phyloP scores from a whole-genome alignment of 2,329 filamentous ascomycete genomes.

The Gnomoniopsis sp. region DNA sequence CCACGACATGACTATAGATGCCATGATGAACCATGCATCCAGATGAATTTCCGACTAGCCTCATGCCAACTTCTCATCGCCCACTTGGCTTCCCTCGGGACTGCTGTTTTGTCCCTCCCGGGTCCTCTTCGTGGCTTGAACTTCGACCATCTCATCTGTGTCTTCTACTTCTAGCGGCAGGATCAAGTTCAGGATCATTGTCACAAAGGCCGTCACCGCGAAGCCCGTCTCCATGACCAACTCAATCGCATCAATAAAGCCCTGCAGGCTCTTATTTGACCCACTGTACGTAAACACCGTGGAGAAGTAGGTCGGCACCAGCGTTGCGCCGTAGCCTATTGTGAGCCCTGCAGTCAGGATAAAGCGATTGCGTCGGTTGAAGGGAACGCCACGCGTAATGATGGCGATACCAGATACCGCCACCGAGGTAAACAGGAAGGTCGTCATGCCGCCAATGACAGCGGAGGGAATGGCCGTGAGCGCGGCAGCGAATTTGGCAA shows the following conservation, averaged over 20 bases:
- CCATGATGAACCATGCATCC: too few relatives aligned
- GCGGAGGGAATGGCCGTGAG: constrained; percentile 70
- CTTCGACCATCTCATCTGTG: constrained; percentile 39
- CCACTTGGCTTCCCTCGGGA: neutral
- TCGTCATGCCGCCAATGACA: constrained; percentile 70
- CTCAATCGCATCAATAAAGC: constrained; percentile 72
- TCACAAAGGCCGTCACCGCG: constrained; percentile 69
- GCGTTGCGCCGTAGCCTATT: constrained; percentile 68
- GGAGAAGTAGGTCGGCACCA: constrained; percentile 65
- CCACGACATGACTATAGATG: too few relatives aligned
- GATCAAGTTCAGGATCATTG: constrained; percentile 69
- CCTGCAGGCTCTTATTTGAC: constrained; percentile 62
- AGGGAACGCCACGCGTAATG: constrained; percentile 64
- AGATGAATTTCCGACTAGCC: neutral
- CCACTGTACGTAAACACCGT: constrained; percentile 72
- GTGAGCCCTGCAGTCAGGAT: constrained; percentile 73
- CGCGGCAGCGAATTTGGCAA: constrained; percentile 78
- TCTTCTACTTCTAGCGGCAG: constrained; percentile 76
- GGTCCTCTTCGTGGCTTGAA: neutral
- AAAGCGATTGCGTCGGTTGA: constrained; percentile 78
- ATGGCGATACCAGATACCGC: constrained; percentile 76
- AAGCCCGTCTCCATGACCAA: constrained; percentile 74
- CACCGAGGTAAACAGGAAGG: constrained; percentile 76
- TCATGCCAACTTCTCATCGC: neutral
- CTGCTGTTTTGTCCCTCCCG: neutral